Conservation (phyloP, 306 rosid genomes). For the Castanea mollissima region DNA sequence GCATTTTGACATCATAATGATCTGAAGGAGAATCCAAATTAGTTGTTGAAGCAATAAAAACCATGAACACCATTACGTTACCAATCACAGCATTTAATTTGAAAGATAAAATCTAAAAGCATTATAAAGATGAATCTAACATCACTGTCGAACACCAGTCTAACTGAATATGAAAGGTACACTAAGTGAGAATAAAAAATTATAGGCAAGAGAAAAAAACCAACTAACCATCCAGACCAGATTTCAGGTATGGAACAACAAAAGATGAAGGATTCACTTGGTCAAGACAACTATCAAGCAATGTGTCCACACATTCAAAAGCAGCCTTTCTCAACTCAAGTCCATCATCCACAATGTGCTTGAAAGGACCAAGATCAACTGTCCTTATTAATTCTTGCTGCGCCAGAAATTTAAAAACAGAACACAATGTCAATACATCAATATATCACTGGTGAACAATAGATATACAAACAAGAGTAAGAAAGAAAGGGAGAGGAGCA, state of each 20-base stretch:
- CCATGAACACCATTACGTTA: neutral
- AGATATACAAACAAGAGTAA: neutral
- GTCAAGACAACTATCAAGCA: constrained; percentile 97
- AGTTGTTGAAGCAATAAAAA: neutral
- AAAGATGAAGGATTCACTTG: constrained; percentile 99
- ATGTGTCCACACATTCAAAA: constrained; percentile 94
- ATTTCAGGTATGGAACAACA: constrained; percentile 88
- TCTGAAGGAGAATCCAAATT: constrained; percentile 41
- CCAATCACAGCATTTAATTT: too few species aligned
- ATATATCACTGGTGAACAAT: neutral
- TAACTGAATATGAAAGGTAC: neutral
- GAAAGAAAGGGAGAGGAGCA: neutral
- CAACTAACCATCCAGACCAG: constrained; percentile 93
- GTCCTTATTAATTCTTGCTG: constrained; percentile 97
- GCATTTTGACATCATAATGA: constrained; percentile 99
- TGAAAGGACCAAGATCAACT: constrained; percentile 98
- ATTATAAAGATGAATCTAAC: too few species aligned
- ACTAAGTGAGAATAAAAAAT: neutral
- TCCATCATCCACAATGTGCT: constrained; percentile 98
- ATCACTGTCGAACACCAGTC: neutral
- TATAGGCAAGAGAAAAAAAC: neutral
- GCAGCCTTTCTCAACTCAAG: constrained; percentile 99
- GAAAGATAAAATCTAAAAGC: too few species aligned
- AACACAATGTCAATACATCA: constrained; percentile 19
- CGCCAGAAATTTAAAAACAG: constrained; percentile 25